Evolutionary conservation across 2,329 filamentous ascomycete genomes (phyloP).

Genomic region (Pyricularia sp.): DNA sequence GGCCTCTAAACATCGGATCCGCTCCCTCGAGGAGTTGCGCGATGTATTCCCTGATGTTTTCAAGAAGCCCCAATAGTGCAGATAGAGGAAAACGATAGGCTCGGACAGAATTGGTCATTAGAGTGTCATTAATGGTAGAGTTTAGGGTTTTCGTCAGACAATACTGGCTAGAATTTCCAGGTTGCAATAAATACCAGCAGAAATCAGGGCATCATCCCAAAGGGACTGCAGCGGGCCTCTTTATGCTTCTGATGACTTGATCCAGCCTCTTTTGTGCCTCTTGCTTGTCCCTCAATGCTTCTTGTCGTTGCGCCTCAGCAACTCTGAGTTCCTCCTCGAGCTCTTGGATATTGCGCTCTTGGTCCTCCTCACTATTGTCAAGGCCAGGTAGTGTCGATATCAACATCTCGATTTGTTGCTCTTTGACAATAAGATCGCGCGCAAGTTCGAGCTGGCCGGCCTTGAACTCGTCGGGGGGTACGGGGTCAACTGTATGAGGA

Average conservation of each 20-base stretch:
- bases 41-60: constrained; percentile 75
- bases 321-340: constrained; percentile 52
- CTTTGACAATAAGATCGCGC: constrained; percentile 62
- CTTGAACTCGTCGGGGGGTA: constrained; percentile 50
- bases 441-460: constrained; percentile 60
- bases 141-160: not conserved
- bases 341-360: constrained; percentile 53
- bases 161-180: not conserved
- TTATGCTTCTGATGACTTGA: constrained; percentile 44
- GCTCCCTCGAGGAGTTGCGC: constrained; percentile 61
- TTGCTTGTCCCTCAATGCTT: constrained; percentile 51
- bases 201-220: constrained; percentile 12
- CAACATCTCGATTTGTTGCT: constrained; percentile 70
- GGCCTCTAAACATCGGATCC: constrained; percentile 63
- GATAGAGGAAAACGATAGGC: not conserved
- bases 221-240: constrained; percentile 33
- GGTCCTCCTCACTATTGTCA: constrained; percentile 65
- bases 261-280: constrained; percentile 48
- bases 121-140: not conserved
- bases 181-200: not conserved
- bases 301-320: constrained; percentile 48
- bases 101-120: not conserved
- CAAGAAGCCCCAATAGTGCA: constrained; percentile 10
- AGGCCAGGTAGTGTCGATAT: constrained; percentile 65
- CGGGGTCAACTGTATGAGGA: constrained; percentile 39